Evolutionary conservation across 2,329 filamentous ascomycete species (phyloP).

Genomic region (Ophiocordyceps australis): DNA sequence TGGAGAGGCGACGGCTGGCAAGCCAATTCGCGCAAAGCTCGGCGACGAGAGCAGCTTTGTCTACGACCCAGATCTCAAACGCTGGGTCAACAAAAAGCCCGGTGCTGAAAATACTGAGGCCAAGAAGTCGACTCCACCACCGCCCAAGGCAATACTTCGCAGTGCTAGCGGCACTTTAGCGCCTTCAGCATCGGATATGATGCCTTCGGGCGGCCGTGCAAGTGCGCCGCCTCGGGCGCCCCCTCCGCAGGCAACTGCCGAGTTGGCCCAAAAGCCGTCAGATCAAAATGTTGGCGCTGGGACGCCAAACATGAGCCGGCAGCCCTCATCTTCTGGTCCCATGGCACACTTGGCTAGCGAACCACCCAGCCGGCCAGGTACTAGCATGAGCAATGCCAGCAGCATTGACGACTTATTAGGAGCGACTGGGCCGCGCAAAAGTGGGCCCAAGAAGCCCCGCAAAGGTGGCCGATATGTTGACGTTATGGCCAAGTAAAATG

Average conservation of each 20-base stretch:
- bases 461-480: slow-evolving; percentile 85
- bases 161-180: slow-evolving; percentile 36
- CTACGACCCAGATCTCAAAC: slow-evolving; percentile 89
- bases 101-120: slow-evolving; percentile 42
- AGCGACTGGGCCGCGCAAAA: slow-evolving; percentile 50
- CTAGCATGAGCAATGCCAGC: slow-evolving; percentile 78
- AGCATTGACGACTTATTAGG: slow-evolving; percentile 88
- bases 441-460: slow-evolving; percentile 48
- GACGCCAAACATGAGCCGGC: slow-evolving; percentile 23
- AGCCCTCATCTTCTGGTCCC: no score
- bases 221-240: slow-evolving; percentile 13
- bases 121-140: slow-evolving; percentile 57
- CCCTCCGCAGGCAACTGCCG: slow-evolving; percentile 5
- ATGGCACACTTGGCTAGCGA: no score
- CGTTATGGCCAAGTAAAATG: slow-evolving; percentile 60
- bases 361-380: slow-evolving; percentile 54
- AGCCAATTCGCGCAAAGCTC: slow-evolving; percentile 78
- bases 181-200: no score
- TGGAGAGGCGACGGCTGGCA: slow-evolving; percentile 27
- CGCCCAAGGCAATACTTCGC: slow-evolving; percentile 43
- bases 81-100: slow-evolving; percentile 95
- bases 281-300: slow-evolving; percentile 17
- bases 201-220: slow-evolving; percentile 8
- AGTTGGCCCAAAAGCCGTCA: slow-evolving; percentile 6
- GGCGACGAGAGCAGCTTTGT: slow-evolving; percentile 87